Evolutionary conservation across 768 basidiomycete species (phyloP), one percentile per base, ranked within the genome.

Genomic region (Lactarius psammicola): DNA sequence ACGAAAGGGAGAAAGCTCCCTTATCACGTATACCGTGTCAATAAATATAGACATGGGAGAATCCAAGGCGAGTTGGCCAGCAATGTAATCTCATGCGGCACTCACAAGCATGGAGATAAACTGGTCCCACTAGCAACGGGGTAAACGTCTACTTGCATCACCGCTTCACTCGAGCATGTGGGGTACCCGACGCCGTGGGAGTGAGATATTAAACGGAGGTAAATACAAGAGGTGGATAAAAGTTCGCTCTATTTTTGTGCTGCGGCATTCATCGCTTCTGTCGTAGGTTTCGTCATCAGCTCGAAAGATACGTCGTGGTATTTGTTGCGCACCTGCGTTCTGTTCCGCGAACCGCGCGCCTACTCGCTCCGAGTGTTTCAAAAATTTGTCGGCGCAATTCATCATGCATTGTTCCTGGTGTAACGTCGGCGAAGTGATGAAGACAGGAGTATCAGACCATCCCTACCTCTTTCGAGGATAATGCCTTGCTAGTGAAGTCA

Each of bases 341-440:
- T 90, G 78, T 75, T 96, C 95, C 54, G 94, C 93, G 74, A 96
- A 97, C 55, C 95, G 84, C 33, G 93, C 88, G 6, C 94, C 94
- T 18, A 96, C 90, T 59, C 95, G 83, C 75, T 98, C 95, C 13
- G 94, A 94, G 75, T 97, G 94, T 75, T 97, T 97, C 73, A 98
- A 79, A 81, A 97, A 98, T 78, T 98, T 99, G 81, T 98, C 96
- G 26, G 94, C 84, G 80, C 96, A 99, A 79, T 95, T 94, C 77
- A 86, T 81, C 56, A 96, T 86, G 75, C 96, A 99, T 70, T 86
- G 84, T 72, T 91, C 90, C 95, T 98, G 64, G 53, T 56, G 51
- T 49, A 30, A 51, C 34, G 59, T 69, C 49, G 57, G 60, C 33
- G 54, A 28, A 31, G 28, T 40, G 44, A 61, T 60, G 56, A 59